Percentiles rank a stretch among this genome's conserved stretches.
phyloP scores from a whole-genome alignment of 306 rosid genomes.

The Malus sieversii region DNA sequence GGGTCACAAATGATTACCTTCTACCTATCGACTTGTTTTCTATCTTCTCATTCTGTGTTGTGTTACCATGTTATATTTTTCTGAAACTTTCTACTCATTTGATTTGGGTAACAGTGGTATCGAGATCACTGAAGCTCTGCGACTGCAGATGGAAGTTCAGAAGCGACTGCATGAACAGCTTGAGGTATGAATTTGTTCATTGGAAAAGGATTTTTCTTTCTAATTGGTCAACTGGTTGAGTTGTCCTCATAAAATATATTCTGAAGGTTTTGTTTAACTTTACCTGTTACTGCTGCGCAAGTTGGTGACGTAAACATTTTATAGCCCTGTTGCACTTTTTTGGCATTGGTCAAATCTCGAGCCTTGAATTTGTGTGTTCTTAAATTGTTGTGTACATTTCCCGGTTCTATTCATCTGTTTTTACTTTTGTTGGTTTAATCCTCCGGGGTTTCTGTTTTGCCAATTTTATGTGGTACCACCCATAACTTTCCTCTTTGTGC shows the following conservation, averaged over 20 bases:
- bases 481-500: background rate
- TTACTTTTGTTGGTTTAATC: background rate
- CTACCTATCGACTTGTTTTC: background rate
- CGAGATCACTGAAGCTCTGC: conserved; percentile 93
- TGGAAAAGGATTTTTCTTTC: conserved; percentile 11
- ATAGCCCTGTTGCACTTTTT: background rate
- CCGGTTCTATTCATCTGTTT: background rate
- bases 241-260: background rate
- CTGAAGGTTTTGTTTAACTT: conserved; percentile 3
- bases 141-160: conserved; percentile 99
- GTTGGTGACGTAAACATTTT: background rate
- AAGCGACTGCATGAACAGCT: conserved; percentile 95
- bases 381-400: background rate
- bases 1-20: background rate
- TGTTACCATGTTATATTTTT: conserved; percentile 16
- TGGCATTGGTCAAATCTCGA: background rate
- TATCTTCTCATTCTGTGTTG: background rate
- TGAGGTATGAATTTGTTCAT: conserved; percentile 51
- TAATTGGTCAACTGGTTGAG: conserved; percentile 4
- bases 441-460: background rate
- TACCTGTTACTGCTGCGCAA: background rate
- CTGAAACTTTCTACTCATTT: background rate
- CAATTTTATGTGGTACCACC: background rate
- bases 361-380: background rate
- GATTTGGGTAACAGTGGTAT: conserved; percentile 57